Conservation (phyloP, 352 stramenopile species). For the Globisporangium megalacanthum region DNA sequence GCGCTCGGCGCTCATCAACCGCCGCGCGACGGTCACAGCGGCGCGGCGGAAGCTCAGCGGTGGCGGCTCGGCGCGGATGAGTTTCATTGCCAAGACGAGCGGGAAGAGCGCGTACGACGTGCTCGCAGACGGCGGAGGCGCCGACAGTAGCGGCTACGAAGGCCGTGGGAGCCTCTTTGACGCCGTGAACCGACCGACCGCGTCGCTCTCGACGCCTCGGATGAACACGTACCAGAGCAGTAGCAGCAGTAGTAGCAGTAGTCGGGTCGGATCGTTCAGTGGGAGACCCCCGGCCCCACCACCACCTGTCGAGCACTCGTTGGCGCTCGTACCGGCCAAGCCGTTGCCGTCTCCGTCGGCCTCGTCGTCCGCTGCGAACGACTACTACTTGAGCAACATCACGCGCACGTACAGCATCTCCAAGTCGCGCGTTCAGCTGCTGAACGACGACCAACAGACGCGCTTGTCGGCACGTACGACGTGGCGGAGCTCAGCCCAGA, state of each 20-base stretch:
- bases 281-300: neutral
- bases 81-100: conserved; percentile 14
- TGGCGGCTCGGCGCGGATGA: conserved; percentile 10
- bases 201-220: conserved; percentile 6
- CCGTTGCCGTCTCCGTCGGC: neutral
- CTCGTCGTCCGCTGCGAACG: conserved; percentile 6
- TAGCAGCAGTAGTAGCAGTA: neutral
- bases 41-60: conserved; percentile 13
- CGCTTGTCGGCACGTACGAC: conserved; percentile 15
- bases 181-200: neutral
- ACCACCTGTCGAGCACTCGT: too few relatives aligned
- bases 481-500: conserved; percentile 15
- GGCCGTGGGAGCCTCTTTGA: conserved; percentile 15
- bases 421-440: conserved; percentile 18
- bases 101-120: conserved; percentile 17
- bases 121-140: conserved; percentile 9
- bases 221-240: conserved; percentile 4
- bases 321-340: neutral
- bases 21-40: conserved; percentile 13
- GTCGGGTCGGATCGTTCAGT: neutral
- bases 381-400: conserved; percentile 18
- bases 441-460: conserved; percentile 18
- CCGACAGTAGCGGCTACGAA: conserved; percentile 5
- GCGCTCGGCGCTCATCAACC: conserved; percentile 14
- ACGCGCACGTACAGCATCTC: conserved; percentile 12